A percentile compares a stretch with the other conserved stretches of the same genome.
These are phyloP conservation scores for Colletotrichum tabaci DNA, from an alignment of 2,329 filamentous ascomycete species.

Conservation along the genomic window DNA sequence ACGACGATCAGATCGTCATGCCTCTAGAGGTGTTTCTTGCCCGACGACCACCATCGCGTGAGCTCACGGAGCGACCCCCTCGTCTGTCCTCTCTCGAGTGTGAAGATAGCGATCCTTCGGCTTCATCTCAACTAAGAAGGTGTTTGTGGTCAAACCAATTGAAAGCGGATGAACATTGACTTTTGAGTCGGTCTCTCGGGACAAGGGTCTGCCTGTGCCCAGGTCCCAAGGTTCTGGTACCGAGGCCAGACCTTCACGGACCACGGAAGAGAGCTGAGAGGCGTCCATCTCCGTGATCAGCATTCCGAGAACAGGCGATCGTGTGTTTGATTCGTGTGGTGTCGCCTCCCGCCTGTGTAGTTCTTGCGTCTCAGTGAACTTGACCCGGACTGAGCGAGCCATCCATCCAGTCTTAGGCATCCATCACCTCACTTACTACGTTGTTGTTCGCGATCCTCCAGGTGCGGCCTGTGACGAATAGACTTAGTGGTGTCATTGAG, in stretches of 20 bases:
- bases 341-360: slow-evolving; percentile 8
- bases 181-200: not conserved
- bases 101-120: not conserved
- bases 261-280: not conserved
- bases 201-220: not conserved
- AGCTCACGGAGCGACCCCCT: not conserved
- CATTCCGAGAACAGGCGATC: not conserved
- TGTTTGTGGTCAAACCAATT: not conserved
- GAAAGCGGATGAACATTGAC: not conserved
- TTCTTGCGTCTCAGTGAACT: not conserved
- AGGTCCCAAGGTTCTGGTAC: not conserved
- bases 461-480: not conserved
- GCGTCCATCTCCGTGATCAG: not conserved
- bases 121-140: slow-evolving; percentile 1
- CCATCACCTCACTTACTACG: too few relatives aligned
- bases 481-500: not conserved
- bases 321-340: not conserved
- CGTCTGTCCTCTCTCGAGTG: not conserved
- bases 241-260: not conserved
- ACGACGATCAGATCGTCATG: not conserved
- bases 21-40: not conserved
- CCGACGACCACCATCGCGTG: not conserved
- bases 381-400: not conserved
- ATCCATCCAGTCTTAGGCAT: too few relatives aligned
- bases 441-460: not conserved